These are phyloP conservation scores for Hymenotorrendiella dingleyae DNA, from an alignment of 2,329 filamentous ascomycete species.

Conservation along the genomic window DNA sequence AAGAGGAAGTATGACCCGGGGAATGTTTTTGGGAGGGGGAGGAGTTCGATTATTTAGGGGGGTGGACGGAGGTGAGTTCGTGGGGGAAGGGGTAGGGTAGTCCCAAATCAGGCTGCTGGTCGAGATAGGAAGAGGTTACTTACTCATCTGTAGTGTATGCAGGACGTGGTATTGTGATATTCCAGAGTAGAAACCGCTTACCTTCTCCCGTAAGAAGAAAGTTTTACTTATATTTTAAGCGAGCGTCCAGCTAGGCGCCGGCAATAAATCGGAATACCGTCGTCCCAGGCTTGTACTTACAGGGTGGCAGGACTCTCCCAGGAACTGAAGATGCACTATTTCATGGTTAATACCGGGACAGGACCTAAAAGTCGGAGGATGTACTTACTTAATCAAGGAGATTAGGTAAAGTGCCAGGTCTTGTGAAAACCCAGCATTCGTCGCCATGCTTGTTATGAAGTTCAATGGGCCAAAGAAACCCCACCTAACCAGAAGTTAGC, in stretches of 20 bases:
- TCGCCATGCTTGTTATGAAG: neutral
- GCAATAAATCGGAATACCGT: too few relatives aligned
- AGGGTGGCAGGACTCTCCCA: neutral
- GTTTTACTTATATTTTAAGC: too few relatives aligned
- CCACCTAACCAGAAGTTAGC: neutral
- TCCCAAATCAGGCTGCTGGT: too few relatives aligned
- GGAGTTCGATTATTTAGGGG: conserved; percentile 10
- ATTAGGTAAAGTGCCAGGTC: neutral
- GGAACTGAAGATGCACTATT: neutral
- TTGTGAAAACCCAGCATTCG: neutral
- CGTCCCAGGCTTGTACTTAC: too few relatives aligned
- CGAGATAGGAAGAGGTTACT: too few relatives aligned
- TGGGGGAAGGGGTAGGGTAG: too few relatives aligned
- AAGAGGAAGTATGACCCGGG: conserved; percentile 42
- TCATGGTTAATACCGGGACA: neutral
- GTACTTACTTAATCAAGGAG: neutral
- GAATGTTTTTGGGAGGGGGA: conserved; percentile 37
- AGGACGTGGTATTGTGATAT: too few relatives aligned
- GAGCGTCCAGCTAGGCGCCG: too few relatives aligned
- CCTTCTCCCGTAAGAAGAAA: too few relatives aligned
- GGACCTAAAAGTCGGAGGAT: neutral
- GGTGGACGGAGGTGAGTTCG: too few relatives aligned
- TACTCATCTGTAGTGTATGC: too few relatives aligned
- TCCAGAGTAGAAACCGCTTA: too few relatives aligned
- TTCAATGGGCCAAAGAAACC: neutral